Base-by-base conservation (phyloP, 176 grass and related monocot genomes). In the Zizania latifolia region DNA sequence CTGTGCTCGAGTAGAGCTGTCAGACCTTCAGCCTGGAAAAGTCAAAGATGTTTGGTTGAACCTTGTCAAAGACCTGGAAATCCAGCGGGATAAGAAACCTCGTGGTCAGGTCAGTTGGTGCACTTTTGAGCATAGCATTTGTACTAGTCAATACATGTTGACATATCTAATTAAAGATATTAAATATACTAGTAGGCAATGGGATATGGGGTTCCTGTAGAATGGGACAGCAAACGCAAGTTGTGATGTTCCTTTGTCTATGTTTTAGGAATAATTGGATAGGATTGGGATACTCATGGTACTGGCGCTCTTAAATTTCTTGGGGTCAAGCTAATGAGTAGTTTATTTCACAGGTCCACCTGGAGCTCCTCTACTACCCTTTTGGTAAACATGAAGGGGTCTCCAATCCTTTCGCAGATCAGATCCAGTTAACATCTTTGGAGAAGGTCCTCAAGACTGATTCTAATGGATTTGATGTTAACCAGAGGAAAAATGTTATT, bases 301-400 rank as follows among this genome's bases (percentile, higher is more conserved):
- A 59, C 41, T 77, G 14, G 56, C 62, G 16, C 24, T 79, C n/a
- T 36, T 50, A 31, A 48, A 39, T 70, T 50, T 80, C 41, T 55
- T 12, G 16, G 28, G 21, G 60, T 56, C 39, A 80, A 35, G 35
- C 31, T 87, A 43, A 76, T 40, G 48, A 57, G 51, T 70, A 67
- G 10, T 40, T 81, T 36, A 28, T 45, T 83, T 26, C 39, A 81
- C 83, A 98, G 95, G 95, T 94, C 58, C 91, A 98, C 62, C 51
- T 98, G 43, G 95, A 98, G 89, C 95, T 98, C 68, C 78, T 98
- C 17, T 98, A 94, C 76, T 93, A 86, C 59, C 95, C 95, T 55
- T 92, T 86, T 23, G 76, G 81, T 22, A 86, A 71, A 81, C 79
- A 93, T 41, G 88, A 89, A 89, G 88, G 89, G 21, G 58, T 92